Conservation (phyloP, 2,329 filamentous ascomycete genomes). For the Colletotrichum tanaceti region DNA sequence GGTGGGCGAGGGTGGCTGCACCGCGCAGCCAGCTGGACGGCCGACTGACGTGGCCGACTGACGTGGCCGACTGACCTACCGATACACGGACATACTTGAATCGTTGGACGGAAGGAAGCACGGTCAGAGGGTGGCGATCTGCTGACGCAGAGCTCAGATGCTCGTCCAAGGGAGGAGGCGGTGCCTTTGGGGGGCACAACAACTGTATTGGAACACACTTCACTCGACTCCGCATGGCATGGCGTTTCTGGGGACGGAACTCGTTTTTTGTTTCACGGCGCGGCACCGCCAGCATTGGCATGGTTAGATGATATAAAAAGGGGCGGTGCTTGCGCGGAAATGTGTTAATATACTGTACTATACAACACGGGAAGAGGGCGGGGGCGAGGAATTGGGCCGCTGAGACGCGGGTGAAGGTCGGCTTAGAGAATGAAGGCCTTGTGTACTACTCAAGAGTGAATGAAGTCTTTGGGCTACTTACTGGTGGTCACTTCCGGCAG, state of each 20-base stretch:
- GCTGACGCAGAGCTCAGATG: not conserved
- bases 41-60: not conserved
- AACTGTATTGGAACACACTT: conserved; percentile 41
- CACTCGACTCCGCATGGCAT: conserved; percentile 43
- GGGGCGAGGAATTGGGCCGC: not conserved
- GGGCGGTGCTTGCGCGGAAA: conserved; percentile 23
- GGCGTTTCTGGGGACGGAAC: conserved; percentile 39
- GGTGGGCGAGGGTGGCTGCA: not conserved
- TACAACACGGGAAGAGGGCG: conserved; percentile 12
- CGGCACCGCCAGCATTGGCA: conserved; percentile 39
- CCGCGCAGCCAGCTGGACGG: not conserved
- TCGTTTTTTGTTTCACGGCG: conserved; percentile 23
- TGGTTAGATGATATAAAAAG: conserved; percentile 39
- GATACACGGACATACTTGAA: not conserved
- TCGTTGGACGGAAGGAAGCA: not conserved
- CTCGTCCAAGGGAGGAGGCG: conserved; percentile 1
- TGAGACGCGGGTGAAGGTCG: conserved; percentile 20
- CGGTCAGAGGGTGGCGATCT: conserved; percentile 6
- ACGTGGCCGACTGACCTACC: not conserved
- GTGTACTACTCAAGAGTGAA: conserved; percentile 22
- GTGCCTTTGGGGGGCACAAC: conserved; percentile 4
- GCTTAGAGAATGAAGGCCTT: conserved; percentile 18
- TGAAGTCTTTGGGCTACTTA: not conserved
- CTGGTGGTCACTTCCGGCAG: no score
- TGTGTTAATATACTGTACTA: conserved; percentile 41